Evolutionary conservation across 2,329 filamentous ascomycete genomes (phyloP), one percentile per base, ranked within the genome.

Genomic region (Colletotrichum sidae): DNA sequence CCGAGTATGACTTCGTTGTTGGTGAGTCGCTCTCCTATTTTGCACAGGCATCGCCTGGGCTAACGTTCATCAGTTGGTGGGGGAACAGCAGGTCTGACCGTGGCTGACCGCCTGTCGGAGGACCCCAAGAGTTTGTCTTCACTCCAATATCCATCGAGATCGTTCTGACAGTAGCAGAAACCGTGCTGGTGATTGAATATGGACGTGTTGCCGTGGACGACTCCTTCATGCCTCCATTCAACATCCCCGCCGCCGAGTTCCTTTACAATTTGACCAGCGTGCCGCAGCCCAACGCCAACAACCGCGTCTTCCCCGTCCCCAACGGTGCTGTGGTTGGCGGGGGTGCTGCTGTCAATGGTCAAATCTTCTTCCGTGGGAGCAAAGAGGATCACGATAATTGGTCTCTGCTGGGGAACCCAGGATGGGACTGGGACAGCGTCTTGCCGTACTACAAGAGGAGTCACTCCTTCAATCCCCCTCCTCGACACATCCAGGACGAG

Each of bases 391-490:
- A 75, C 42, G 71, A 80, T 52, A 69, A 74, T 2, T 81, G 79
- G 79, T 75, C 75, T 33, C 71, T 71, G 0, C 65, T 80, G 0
- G 78, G 78, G 0, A 81, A 80, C 39, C 68, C 73, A 0, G 71
- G 75, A 0, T 81, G 79, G 79, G 73, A 74, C 1, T 81, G 77
- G 74, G 69, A 74, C 12, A 72, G 57, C 6, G 67, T 79, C 15
- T 49, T 74, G 4, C 68, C 70, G 6, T 77, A 76, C 55, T 76
- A 75, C 44, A 70, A 69, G 51, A 76, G 74, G 60, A 72, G 70
- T 2, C 69, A 67, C 0, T 59, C 55, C 1, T 72, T 72, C 25
- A 54, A 46, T 4, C 68, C 71, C 9, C 71, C 71, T 2, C 37
- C 58, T 0, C 25, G 59, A 8, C 61, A 65, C 8, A 69, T 54